These are phyloP conservation scores for Xerophyta viscosa DNA, from an alignment of 106 monocot species.

Conservation along the genomic window DNA sequence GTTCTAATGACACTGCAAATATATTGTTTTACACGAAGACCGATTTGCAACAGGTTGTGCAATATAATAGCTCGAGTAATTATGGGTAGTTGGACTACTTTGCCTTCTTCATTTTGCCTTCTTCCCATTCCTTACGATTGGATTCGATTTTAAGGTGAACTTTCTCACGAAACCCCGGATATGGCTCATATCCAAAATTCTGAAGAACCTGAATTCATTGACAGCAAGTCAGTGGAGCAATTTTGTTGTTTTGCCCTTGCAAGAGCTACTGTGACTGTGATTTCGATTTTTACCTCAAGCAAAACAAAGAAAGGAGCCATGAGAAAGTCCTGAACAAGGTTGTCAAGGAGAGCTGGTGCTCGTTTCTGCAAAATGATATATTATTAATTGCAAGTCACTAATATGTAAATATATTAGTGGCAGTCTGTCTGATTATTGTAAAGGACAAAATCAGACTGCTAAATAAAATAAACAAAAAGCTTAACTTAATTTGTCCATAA, in stretches of 20 bases:
- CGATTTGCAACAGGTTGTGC: too few species aligned
- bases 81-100: too few species aligned
- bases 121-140: slow-evolving; percentile 35
- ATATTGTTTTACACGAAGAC: too few species aligned
- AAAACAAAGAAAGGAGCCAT: slow-evolving; percentile 70
- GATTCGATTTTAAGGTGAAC: slow-evolving; percentile 36
- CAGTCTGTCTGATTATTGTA: too few species aligned
- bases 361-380: slow-evolving; percentile 50
- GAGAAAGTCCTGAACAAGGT: slow-evolving; percentile 42
- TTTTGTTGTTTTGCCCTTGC: background rate
- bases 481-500: background rate
- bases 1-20: too few species aligned
- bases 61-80: slow-evolving; percentile 6
- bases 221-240: background rate
- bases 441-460: too few species aligned
- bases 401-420: too few species aligned
- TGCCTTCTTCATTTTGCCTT: slow-evolving; percentile 38
- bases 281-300: slow-evolving; percentile 43
- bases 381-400: too few species aligned
- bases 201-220: slow-evolving; percentile 28
- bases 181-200: slow-evolving; percentile 49
- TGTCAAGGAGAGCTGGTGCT: slow-evolving; percentile 51
- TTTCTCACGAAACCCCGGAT: slow-evolving; percentile 50
- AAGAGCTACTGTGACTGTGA: too few species aligned
- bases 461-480: background rate